A percentile compares a stretch with the other conserved stretches of the same genome.
phyloP scores from a whole-genome alignment of 805 yeast species.

The Pichia exigua region DNA sequence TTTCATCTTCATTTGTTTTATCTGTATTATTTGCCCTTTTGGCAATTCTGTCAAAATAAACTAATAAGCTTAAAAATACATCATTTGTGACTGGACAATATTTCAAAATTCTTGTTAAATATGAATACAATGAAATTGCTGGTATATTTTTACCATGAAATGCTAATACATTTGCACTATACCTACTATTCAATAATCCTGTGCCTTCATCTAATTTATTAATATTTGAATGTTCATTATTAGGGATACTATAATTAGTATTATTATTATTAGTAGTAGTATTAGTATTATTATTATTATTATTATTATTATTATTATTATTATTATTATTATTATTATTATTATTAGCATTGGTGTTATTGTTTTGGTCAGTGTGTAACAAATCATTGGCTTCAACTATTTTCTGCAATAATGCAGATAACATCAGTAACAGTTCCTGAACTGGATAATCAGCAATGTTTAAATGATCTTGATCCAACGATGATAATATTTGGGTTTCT shows the following conservation, averaged over 20 bases:
- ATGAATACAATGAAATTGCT: constrained; percentile 86
- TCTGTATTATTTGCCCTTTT: constrained; percentile 57
- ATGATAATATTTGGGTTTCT: not conserved
- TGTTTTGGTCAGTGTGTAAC: constrained; percentile 49
- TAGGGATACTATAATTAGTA: not conserved
- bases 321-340: not conserved
- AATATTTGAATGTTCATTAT: constrained; percentile 6
- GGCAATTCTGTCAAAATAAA: constrained; percentile 90
- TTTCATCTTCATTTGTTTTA: constrained; percentile 16
- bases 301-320: too few species aligned
- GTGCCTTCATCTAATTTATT: constrained; percentile 14
- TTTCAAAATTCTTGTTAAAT: constrained; percentile 81
- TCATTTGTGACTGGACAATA: constrained; percentile 99
- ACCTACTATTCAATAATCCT: constrained; percentile 32
- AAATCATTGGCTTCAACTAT: constrained; percentile 87
- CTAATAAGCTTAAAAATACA: constrained; percentile 81
- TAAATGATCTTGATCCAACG: constrained; percentile 33
- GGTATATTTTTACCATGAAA: constrained; percentile 96
- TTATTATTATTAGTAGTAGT: constrained; percentile 3
- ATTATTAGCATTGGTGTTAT: not conserved
- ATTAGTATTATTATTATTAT: not conserved
- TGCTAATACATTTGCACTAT: constrained; percentile 66
- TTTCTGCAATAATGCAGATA: constrained; percentile 75
- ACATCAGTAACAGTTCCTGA: constrained; percentile 72
- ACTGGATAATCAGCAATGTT: constrained; percentile 81